Evolutionary conservation across 2,329 filamentous ascomycete species (phyloP), one percentile per base, ranked within the genome.

Genomic region (Phoma sp.): DNA sequence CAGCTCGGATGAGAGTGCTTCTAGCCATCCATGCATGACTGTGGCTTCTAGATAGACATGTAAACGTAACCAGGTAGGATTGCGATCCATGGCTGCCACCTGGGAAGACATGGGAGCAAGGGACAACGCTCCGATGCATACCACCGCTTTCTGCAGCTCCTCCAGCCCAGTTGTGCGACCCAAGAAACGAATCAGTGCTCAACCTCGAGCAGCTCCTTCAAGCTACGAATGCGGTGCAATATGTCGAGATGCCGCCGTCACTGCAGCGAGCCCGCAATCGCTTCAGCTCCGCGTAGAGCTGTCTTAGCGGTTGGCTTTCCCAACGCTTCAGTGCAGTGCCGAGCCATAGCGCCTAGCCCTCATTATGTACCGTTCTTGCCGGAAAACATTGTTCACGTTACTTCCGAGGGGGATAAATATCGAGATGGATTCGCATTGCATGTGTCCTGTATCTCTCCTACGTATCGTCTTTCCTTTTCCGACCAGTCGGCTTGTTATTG

Each of bases 351-450:
- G 57, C 57, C 61, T 58, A 50, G 57, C 51, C 49, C 49, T 60
- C 43, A 43, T 57, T 51, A 47, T 54, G 61, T 62, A 66, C 60
- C 60, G 61, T 61, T 55, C 51, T 60, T 67, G 57, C 62, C 59
- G 68, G 66, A 51, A 57, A 68, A 73, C 67, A 72, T 72, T 69
- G 69, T 58, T 62, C 54, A 64, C 58, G 64, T 69, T 67, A 69
- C 69, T 55, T 63, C 55, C 52, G 19, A 55, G 58, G 57, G 64
- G 44, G 60, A 68, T 70, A 71, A 63, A 69, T 66, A 67, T 68
- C 62, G 56, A 67, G 68, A 68, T 68, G 69, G 63, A 64, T 65
- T 68, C 70, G 69, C 69, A 72, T 72, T 70, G 63, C 65, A 70
- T 72, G 64, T 63, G 64, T 63, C 55, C 60, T 65, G 70, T 73